A percentile compares a stretch with the other conserved stretches of the same genome.
Conservation (phyloP, 257 asterid genomes). For the Petunia axillaris region DNA sequence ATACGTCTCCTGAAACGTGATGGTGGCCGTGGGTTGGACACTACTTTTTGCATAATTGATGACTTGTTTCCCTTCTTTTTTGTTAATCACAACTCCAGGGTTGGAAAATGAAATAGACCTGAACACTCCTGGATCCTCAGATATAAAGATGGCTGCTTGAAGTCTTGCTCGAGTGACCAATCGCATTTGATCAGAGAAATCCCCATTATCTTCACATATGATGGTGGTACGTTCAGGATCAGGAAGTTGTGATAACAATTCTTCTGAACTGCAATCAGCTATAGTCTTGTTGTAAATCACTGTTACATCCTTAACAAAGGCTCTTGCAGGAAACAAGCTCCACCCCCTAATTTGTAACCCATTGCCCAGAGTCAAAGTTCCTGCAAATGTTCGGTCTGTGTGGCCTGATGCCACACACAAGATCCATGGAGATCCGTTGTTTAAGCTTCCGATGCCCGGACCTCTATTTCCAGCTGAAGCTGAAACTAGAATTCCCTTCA, state of each 20-base stretch:
- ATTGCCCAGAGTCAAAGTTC: slow-evolving; percentile 21
- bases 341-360: slow-evolving; percentile 26
- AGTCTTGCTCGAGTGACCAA: slow-evolving; percentile 13
- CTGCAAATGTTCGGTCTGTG: slow-evolving; percentile 29
- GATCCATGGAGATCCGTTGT: slow-evolving; percentile 29
- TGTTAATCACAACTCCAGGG: slow-evolving; percentile 24
- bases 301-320: neutral
- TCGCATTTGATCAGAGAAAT: slow-evolving; percentile 2
- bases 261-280: neutral
- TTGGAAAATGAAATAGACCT: slow-evolving; percentile 13
- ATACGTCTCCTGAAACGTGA: slow-evolving; percentile 23
- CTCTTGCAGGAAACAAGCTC: slow-evolving; percentile 22
- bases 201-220: neutral
- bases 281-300: slow-evolving; percentile 11
- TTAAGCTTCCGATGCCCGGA: slow-evolving; percentile 10
- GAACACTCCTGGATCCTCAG: slow-evolving; percentile 27
- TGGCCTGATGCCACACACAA: slow-evolving; percentile 16
- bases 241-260: slow-evolving; percentile 11
- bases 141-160: slow-evolving; percentile 21
- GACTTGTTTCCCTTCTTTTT: slow-evolving; percentile 24
- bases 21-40: neutral
- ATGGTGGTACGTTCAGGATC: neutral
- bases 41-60: neutral
- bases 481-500: slow-evolving; percentile 26
- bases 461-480: slow-evolving; percentile 31